These are phyloP conservation scores for Arachis stenosperma DNA, from an alignment of 306 rosid species.

Conservation along the genomic window DNA sequence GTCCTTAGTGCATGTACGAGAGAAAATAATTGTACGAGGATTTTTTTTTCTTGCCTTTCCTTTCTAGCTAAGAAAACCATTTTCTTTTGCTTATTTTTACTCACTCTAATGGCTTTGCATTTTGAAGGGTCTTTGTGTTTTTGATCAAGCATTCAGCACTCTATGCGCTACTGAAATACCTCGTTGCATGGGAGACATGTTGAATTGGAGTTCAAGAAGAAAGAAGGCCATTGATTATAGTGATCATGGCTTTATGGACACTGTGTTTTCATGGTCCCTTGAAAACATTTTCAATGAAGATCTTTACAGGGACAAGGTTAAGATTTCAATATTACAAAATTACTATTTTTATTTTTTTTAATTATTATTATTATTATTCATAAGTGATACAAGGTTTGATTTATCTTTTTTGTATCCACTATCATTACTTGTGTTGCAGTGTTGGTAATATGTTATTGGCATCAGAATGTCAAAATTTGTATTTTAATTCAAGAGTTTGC, in stretches of 20 bases:
- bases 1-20: slow-evolving; percentile 3
- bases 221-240: not conserved
- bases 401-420: no score
- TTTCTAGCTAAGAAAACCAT: slow-evolving; percentile 28
- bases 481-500: not conserved
- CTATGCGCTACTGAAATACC: not conserved
- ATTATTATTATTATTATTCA: no score
- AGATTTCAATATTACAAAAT: not conserved
- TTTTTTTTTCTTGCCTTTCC: not conserved
- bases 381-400: no score
- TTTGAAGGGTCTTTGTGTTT: not conserved
- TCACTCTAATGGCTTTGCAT: not conserved
- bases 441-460: not conserved
- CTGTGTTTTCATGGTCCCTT: slow-evolving; percentile 65
- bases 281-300: slow-evolving; percentile 52
- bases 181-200: slow-evolving; percentile 15
- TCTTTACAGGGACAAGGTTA: slow-evolving; percentile 52
- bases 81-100: not conserved
- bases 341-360: not conserved
- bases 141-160: not conserved
- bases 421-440: not conserved
- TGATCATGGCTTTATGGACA: slow-evolving; percentile 38
- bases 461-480: not conserved
- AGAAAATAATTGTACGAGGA: not conserved
- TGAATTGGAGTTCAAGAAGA: slow-evolving; percentile 41